A percentile compares a stretch with the other conserved stretches of the same genome.
phyloP scores from a whole-genome alignment of 805 yeast genomes.

The Ogataea nonfermentans region DNA sequence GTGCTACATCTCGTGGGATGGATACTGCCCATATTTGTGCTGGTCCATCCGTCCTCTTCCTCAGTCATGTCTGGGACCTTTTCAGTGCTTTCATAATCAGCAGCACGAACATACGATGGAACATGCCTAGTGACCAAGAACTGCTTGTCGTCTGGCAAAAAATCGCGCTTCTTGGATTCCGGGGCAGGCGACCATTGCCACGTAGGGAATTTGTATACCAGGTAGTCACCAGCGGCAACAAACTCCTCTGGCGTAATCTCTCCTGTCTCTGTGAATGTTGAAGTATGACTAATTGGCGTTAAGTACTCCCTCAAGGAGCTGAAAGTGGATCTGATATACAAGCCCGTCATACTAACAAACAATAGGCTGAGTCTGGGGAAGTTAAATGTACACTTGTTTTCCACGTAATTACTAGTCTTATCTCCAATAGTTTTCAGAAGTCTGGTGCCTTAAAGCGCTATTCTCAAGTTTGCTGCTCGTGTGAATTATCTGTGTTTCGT shows the following conservation, averaged over 20 bases:
- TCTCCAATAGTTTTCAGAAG: background rate
- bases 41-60: conserved; percentile 61
- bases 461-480: background rate
- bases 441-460: background rate
- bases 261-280: conserved; percentile 83
- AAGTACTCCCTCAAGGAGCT: conserved; percentile 87
- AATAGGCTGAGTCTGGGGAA: too few species aligned
- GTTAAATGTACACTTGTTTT: too few species aligned
- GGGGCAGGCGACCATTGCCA: conserved; percentile 87
- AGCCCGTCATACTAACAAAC: conserved; percentile 30
- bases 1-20: conserved; percentile 21
- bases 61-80: conserved; percentile 10
- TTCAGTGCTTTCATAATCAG: conserved; percentile 46
- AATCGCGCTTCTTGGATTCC: conserved; percentile 53
- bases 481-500: background rate
- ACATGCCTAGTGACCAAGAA: conserved; percentile 85
- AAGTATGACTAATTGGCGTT: conserved; percentile 85
- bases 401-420: too few species aligned
- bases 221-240: conserved; percentile 89
- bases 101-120: conserved; percentile 77
- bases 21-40: conserved; percentile 27
- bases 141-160: conserved; percentile 85
- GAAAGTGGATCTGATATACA: conserved; percentile 63
- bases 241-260: conserved; percentile 96
- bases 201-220: conserved; percentile 89